Conservation (phyloP, 257 asterid species). For the Ligustrum vulgare region DNA sequence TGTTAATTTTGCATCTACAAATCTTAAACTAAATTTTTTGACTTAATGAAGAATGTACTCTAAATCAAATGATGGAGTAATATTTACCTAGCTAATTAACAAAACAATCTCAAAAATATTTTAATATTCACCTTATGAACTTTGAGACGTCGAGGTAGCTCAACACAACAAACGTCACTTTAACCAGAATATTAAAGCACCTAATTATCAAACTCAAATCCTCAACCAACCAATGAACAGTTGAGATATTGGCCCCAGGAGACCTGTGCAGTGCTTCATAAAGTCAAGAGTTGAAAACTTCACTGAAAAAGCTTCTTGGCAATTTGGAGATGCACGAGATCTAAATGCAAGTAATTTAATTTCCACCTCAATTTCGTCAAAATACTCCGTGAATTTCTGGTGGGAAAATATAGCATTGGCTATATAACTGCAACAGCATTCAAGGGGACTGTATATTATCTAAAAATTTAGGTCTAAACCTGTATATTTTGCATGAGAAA, state of each 20-base stretch:
- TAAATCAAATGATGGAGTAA: no score
- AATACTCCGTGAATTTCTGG: slow-evolving; percentile 45
- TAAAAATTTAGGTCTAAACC: no score
- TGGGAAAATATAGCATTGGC: background rate
- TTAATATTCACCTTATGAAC: no score
- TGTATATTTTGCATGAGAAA: slow-evolving; percentile 15
- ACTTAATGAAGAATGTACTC: no score
- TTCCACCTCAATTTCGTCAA: slow-evolving; percentile 34
- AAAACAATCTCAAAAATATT: no score
- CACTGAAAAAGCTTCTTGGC: background rate
- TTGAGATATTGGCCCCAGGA: slow-evolving; percentile 31
- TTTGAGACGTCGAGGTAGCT: no score
- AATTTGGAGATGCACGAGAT: slow-evolving; percentile 25
- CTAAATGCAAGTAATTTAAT: background rate
- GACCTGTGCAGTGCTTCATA: slow-evolving; percentile 19
- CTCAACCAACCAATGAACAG: slow-evolving; percentile 32
- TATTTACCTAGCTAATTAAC: no score
- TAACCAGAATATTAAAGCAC: slow-evolving; percentile 3
- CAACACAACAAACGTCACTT: background rate
- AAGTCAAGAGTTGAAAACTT: no score
- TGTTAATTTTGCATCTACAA: no score
- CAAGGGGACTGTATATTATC: no score
- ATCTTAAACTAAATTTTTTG: no score
- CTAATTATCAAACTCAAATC: background rate
- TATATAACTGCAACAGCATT: background rate